Evolutionary conservation across 805 yeast genomes (phyloP).

Genomic region (Saturnispora sekii): DNA sequence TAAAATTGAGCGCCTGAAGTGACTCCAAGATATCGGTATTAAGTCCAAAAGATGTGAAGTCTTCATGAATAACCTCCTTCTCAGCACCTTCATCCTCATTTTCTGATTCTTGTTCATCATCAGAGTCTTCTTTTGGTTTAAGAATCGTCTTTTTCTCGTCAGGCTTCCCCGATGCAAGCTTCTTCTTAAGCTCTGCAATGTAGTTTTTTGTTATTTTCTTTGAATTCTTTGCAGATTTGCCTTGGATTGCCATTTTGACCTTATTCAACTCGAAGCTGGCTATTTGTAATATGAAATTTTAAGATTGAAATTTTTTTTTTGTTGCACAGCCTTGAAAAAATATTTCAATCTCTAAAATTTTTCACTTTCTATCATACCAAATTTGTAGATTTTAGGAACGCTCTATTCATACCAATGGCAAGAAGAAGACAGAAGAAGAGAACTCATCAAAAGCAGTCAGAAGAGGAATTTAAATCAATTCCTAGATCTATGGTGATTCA

Average conservation of each 20-base stretch:
- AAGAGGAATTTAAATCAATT: constrained; percentile 59
- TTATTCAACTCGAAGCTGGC: neutral
- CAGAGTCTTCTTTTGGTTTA: constrained; percentile 20
- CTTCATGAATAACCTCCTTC: constrained; percentile 8
- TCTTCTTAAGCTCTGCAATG: constrained; percentile 23
- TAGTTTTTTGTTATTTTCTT: constrained; percentile 16
- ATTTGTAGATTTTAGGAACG: neutral
- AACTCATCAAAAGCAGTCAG: constrained; percentile 63
- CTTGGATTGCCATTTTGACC: neutral
- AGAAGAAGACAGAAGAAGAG: constrained; percentile 56
- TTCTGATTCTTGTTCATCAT: constrained; percentile 13
- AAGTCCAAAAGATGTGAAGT: constrained; percentile 49
- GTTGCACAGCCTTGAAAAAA: neutral
- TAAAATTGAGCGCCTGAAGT: constrained; percentile 61
- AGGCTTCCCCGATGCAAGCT: constrained; percentile 15
- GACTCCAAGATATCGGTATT: constrained; percentile 78
- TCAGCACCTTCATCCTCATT: constrained; percentile 11
- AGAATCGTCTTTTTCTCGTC: constrained; percentile 18
- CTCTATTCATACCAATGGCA: constrained; percentile 17
- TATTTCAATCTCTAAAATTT: neutral
- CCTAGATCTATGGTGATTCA: constrained; percentile 94
- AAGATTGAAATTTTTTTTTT: neutral
- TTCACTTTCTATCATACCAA: neutral
- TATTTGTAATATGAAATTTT: neutral
- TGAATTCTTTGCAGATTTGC: constrained; percentile 7